Percentiles rank a stretch among this genome's conserved stretches.
These are phyloP conservation scores for Cystobasidium ongulense DNA, from an alignment of 768 basidiomycete species.

Conservation along the genomic window DNA sequence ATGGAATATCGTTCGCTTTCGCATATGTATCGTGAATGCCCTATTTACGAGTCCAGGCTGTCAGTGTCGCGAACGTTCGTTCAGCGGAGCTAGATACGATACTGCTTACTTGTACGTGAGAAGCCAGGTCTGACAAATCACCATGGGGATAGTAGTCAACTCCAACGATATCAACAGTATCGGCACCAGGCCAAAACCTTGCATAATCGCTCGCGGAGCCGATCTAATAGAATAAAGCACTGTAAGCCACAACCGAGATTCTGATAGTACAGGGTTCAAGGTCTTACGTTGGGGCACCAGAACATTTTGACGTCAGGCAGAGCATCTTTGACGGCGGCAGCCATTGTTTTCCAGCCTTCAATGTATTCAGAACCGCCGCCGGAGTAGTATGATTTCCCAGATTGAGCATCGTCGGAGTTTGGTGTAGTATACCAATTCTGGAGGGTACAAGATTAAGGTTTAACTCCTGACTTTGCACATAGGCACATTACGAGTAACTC, in stretches of 20 bases:
- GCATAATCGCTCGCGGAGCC: background rate
- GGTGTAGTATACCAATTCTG: background rate
- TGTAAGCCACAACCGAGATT: background rate
- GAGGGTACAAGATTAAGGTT: too few relatives aligned
- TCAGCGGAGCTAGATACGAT: too few relatives aligned
- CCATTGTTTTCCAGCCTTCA: constrained; percentile 19
- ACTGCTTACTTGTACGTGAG: background rate
- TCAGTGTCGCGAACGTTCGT: too few relatives aligned
- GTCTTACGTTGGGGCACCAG: background rate
- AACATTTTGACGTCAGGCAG: constrained; percentile 15
- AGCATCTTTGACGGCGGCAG: background rate
- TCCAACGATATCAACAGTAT: constrained; percentile 11
- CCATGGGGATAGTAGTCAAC: constrained; percentile 16
- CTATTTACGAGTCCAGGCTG: background rate
- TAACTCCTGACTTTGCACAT: too few relatives aligned
- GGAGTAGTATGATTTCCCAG: background rate
- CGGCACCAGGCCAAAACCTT: background rate
- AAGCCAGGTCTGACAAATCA: background rate
- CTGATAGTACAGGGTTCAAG: background rate
- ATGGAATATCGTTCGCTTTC: background rate
- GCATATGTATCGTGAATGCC: constrained; percentile 1
- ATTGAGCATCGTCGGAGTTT: background rate
- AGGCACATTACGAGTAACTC: background rate
- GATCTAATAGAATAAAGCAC: background rate
- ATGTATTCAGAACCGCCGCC: constrained; percentile 1